These are phyloP conservation scores for Rhizopogon vulgaris DNA, from an alignment of 768 basidiomycete genomes.

Conservation along the genomic window DNA sequence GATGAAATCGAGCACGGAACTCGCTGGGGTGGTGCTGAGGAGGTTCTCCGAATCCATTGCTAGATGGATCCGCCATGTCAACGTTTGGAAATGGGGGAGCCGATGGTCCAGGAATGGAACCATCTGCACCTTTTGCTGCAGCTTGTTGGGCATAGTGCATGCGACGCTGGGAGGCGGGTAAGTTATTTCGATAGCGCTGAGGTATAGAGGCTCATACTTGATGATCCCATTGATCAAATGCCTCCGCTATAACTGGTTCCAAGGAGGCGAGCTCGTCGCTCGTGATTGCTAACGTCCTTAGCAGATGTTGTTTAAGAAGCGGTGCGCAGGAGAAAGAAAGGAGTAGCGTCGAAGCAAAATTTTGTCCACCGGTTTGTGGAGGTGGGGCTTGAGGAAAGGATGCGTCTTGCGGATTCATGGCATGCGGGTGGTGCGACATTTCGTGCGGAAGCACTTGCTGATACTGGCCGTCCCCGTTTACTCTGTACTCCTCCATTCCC, in stretches of 20 bases:
- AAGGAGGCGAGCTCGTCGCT: constrained; percentile 74
- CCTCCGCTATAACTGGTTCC: constrained; percentile 75
- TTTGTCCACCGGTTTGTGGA: constrained; percentile 56
- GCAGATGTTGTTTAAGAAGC: constrained; percentile 65
- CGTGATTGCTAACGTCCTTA: constrained; percentile 68
- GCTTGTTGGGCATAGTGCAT: constrained; percentile 39
- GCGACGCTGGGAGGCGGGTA: constrained; percentile 30
- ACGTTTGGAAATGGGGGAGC: constrained; percentile 23
- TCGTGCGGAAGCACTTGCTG: constrained; percentile 31
- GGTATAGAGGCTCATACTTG: constrained; percentile 42
- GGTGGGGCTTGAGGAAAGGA: constrained; percentile 55
- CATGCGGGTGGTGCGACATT: constrained; percentile 23
- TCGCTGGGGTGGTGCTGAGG: constrained; percentile 36
- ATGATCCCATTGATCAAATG: constrained; percentile 84
- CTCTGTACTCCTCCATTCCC: constrained; percentile 62
- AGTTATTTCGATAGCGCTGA: constrained; percentile 2
- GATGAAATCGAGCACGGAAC: constrained; percentile 62
- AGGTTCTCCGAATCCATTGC: constrained; percentile 23
- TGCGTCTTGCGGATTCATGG: constrained; percentile 44
- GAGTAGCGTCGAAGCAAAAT: constrained; percentile 72
- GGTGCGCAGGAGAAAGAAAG: constrained; percentile 73
- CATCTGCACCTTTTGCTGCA: constrained; percentile 24
- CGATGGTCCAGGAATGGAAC: constrained; percentile 22
- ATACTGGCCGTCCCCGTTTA: constrained; percentile 39
- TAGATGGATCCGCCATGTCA: constrained; percentile 26